Evolutionary conservation across 2,329 filamentous ascomycete genomes (phyloP).

Genomic region (Huntiella abstrusa): DNA sequence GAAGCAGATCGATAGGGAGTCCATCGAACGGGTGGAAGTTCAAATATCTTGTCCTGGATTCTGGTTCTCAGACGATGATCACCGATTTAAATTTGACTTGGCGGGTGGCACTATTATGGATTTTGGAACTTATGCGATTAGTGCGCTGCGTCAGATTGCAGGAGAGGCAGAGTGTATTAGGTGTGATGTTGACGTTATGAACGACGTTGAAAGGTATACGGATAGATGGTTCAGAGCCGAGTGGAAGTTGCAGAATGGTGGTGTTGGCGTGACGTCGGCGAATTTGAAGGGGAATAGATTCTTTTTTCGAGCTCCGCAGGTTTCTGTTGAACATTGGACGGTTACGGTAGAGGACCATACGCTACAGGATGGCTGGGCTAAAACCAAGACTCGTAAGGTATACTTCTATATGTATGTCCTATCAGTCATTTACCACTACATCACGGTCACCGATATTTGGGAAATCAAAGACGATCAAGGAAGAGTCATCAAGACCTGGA

Average conservation of each 20-base stretch:
- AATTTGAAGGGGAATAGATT: constrained; percentile 4
- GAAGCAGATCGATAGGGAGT: constrained; percentile 20
- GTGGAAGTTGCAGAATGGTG: constrained; percentile 23
- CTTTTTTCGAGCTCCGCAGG: constrained; percentile 12
- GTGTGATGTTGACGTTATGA: constrained; percentile 16
- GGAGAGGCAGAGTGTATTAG: constrained; percentile 20
- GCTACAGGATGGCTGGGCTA: constrained; percentile 14
- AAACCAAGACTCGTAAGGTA: constrained; percentile 16
- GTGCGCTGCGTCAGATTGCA: constrained; percentile 22
- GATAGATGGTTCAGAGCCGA: constrained; percentile 19
- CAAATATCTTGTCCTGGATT: constrained; percentile 17
- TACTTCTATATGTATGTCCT: constrained; percentile 16
- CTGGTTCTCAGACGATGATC: constrained; percentile 21
- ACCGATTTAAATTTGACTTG: constrained; percentile 24
- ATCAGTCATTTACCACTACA: constrained; percentile 17
- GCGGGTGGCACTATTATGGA: constrained; percentile 24
- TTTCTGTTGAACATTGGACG: constrained; percentile 14
- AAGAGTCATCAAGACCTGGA: constrained; percentile 14
- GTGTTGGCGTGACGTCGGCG: constrained; percentile 17
- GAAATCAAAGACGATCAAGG: constrained; percentile 15
- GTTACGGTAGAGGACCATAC: constrained; percentile 10
- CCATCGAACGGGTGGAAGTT: constrained; percentile 20
- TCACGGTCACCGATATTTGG: constrained; percentile 20
- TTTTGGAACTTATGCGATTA: constrained; percentile 23
- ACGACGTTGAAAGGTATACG: constrained; percentile 17